Percentiles rank a stretch among this genome's conserved stretches.
Evolutionary conservation across 1,284 basidiomycete genomes (phyloP).

Genomic region (Stygiomarasmius scandens): DNA sequence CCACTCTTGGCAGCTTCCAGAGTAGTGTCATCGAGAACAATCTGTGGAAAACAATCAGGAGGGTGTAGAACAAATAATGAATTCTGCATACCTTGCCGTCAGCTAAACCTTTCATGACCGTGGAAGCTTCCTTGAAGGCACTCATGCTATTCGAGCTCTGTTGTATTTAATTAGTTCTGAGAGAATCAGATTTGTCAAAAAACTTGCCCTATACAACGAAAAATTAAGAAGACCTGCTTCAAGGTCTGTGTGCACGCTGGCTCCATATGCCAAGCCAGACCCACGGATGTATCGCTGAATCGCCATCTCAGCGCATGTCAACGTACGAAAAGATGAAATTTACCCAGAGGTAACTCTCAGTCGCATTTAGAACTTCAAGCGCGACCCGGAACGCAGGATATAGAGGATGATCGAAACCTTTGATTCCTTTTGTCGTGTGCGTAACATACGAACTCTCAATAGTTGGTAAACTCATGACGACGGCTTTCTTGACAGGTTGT

Average conservation of each 20-base stretch:
- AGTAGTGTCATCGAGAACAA: conserved; percentile 80
- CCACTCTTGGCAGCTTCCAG: conserved; percentile 93
- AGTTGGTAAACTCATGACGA: conserved; percentile 87
- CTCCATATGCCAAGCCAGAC: conserved; percentile 93
- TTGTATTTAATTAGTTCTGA: not conserved
- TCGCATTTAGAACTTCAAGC: conserved; percentile 87
- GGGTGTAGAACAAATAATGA: conserved; percentile 13
- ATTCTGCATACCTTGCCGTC: conserved; percentile 70
- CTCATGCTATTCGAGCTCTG: conserved; percentile 89
- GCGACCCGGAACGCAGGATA: conserved; percentile 87
- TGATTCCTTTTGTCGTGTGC: conserved; percentile 80
- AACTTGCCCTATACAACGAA: conserved; percentile 76
- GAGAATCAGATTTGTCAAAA: not conserved
- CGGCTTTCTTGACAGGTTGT: conserved; percentile 75
- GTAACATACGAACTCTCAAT: conserved; percentile 93
- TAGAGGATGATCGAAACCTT: conserved; percentile 83
- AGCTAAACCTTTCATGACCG: conserved; percentile 74
- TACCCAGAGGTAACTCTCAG: conserved; percentile 96
- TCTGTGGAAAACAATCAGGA: conserved; percentile 44
- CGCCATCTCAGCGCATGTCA: not conserved
- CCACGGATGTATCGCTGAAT: conserved; percentile 82
- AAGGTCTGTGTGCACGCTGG: conserved; percentile 75
- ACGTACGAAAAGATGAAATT: conserved; percentile 15
- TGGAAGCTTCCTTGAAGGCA: conserved; percentile 82
- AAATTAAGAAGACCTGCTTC: conserved; percentile 87